These are phyloP conservation scores for Euphorbia peplus DNA, from an alignment of 345 rosid species.

Conservation along the genomic window DNA sequence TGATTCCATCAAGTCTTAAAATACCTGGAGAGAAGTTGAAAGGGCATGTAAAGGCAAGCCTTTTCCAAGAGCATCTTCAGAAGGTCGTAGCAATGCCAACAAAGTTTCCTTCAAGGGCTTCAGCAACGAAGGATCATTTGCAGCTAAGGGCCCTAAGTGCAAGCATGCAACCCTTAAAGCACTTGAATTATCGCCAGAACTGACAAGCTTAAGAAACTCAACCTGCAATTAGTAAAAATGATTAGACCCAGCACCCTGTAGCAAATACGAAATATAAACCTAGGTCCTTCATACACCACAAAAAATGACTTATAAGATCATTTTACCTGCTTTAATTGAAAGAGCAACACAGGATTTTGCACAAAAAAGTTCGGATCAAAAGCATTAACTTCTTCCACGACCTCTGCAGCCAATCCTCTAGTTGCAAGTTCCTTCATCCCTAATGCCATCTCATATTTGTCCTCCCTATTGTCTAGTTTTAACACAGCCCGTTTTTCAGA, in stretches of 20 bases:
- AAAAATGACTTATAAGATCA: neutral
- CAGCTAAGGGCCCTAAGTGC: slow-evolving; percentile 88
- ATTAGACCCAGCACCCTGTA: neutral
- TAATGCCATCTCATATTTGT: slow-evolving; percentile 64
- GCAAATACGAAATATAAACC: neutral
- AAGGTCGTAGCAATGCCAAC: slow-evolving; percentile 63
- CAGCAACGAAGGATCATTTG: slow-evolving; percentile 55
- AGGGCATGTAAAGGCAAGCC: slow-evolving; percentile 70
- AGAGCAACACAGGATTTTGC: slow-evolving; percentile 63
- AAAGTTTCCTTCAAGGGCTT: slow-evolving; percentile 90
- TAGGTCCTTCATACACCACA: neutral
- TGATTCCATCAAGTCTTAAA: neutral
- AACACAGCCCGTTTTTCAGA: slow-evolving; percentile 21
- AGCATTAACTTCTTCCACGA: slow-evolving; percentile 62
- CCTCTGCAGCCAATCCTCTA: slow-evolving; percentile 87
- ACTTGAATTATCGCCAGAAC: slow-evolving; percentile 66
- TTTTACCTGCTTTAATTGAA: slow-evolving; percentile 88
- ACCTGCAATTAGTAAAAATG: slow-evolving; percentile 43
- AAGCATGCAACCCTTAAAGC: slow-evolving; percentile 82
- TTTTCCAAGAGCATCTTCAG: slow-evolving; percentile 49
- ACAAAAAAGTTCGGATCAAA: slow-evolving; percentile 67
- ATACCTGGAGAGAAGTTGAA: slow-evolving; percentile 86
- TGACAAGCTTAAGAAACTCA: slow-evolving; percentile 79
- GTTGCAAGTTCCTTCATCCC: slow-evolving; percentile 77
- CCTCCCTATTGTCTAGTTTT: slow-evolving; percentile 33